Conservation (phyloP, 1,284 basidiomycete species). For the Rhizoctonia solani region DNA sequence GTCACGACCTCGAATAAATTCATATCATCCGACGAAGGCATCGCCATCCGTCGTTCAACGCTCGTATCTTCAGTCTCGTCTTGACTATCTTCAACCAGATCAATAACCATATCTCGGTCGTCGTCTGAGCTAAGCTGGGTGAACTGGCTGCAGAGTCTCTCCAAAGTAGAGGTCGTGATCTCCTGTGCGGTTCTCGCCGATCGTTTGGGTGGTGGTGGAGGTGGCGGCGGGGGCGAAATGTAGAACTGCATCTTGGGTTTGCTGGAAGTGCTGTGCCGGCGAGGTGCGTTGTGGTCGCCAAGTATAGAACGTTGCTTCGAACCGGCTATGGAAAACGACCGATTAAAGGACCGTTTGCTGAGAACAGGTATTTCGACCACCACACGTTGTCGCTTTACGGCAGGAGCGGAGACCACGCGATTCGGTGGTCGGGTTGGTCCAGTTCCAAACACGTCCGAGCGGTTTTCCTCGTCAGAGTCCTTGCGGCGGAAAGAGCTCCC, state of each 20-base stretch:
- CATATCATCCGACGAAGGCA: constrained; percentile 33
- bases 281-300: neutral
- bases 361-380: constrained; percentile 14
- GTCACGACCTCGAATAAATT: constrained; percentile 29
- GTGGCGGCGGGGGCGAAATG: too few relatives aligned
- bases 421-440: neutral
- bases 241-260: too few relatives aligned
- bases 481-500: neutral
- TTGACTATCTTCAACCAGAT: neutral
- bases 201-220: too few relatives aligned
- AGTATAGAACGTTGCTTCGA: neutral
- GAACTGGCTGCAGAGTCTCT: constrained; percentile 3
- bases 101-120: constrained; percentile 10
- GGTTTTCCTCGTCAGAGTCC: neutral
- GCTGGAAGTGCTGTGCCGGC: neutral
- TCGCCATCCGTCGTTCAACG: neutral
- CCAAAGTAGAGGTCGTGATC: neutral
- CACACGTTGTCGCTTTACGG: neutral
- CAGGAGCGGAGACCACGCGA: constrained; percentile 3
- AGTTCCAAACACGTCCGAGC: neutral
- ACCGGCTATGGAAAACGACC: neutral
- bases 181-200: neutral
- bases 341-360: neutral
- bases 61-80: neutral
- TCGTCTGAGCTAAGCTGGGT: constrained; percentile 22